Conservation (phyloP, 352 stramenopile genomes). For the Ophiocytium majus region DNA sequence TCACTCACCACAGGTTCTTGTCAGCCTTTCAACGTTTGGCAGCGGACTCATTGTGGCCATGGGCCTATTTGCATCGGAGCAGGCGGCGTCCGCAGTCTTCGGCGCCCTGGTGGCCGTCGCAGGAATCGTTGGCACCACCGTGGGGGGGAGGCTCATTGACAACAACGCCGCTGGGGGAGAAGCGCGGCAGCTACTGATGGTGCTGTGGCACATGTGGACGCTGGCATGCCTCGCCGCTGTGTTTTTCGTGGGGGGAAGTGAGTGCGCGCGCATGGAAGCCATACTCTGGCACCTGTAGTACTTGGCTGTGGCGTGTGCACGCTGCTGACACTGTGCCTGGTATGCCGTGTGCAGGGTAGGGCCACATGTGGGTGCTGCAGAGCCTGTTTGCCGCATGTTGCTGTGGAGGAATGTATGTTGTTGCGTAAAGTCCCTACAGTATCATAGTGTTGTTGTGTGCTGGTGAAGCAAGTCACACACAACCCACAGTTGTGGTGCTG, state of each 20-base stretch:
- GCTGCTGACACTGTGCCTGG: too few relatives aligned
- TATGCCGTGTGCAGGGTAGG: too few relatives aligned
- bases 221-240: conserved; percentile 52
- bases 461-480: too few relatives aligned
- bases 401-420: too few relatives aligned
- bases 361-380: too few relatives aligned
- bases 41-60: conserved; percentile 79
- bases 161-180: conserved; percentile 11
- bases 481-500: too few relatives aligned
- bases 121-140: conserved; percentile 76
- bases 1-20: too few relatives aligned
- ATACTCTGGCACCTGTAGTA: too few relatives aligned
- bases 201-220: conserved; percentile 38
- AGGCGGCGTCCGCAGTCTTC: conserved; percentile 74
- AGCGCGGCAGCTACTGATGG: conserved; percentile 24
- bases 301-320: too few relatives aligned
- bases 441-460: too few relatives aligned
- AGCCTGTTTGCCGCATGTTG: too few relatives aligned
- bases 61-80: conserved; percentile 77
- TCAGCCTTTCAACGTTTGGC: conserved; percentile 69
- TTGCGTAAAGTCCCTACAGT: too few relatives aligned
- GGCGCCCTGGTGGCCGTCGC: conserved; percentile 68
- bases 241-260: background rate
- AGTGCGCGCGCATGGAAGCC: conserved; percentile 60
- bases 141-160: conserved; percentile 75